Evolutionary conservation across 495 filamentous ascomycete genomes (phyloP).

Genomic region (Xanthoparmelia taractica): DNA sequence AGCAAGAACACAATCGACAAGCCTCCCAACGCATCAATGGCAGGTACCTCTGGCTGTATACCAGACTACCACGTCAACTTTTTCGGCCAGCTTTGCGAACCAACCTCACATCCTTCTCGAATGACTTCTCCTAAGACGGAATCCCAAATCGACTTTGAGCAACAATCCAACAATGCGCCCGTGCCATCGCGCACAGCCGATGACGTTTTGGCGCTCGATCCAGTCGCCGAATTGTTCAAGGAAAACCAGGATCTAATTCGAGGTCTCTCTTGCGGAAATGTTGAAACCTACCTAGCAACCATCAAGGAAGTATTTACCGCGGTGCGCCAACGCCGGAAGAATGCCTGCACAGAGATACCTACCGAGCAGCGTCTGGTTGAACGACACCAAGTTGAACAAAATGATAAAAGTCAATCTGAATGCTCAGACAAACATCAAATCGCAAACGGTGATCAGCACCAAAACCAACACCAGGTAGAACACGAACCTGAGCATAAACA

Average conservation of each 20-base stretch:
- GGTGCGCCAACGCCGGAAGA: background rate
- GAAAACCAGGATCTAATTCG: background rate
- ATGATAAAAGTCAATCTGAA: background rate
- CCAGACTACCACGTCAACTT: background rate
- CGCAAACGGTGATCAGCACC: background rate
- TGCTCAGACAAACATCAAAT: no score
- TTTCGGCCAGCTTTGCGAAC: background rate
- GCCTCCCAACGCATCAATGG: background rate
- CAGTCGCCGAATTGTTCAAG: background rate
- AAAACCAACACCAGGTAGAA: background rate
- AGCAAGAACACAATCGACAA: background rate
- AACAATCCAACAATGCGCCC: background rate
- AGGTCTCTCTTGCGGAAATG: background rate
- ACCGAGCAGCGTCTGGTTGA: background rate
- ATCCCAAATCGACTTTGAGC: background rate
- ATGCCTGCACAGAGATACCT: background rate
- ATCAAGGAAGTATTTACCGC: background rate
- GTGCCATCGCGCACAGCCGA: background rate
- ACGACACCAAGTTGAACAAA: background rate
- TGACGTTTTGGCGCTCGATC: background rate
- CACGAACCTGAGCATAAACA: background rate
- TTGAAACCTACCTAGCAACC: background rate
- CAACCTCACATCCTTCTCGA: background rate
- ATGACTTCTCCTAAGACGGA: background rate
- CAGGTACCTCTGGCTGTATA: background rate